Percentiles rank a stretch among this genome's conserved stretches.
Conservation (phyloP, 345 rosid species). For the Populus davidiana region DNA sequence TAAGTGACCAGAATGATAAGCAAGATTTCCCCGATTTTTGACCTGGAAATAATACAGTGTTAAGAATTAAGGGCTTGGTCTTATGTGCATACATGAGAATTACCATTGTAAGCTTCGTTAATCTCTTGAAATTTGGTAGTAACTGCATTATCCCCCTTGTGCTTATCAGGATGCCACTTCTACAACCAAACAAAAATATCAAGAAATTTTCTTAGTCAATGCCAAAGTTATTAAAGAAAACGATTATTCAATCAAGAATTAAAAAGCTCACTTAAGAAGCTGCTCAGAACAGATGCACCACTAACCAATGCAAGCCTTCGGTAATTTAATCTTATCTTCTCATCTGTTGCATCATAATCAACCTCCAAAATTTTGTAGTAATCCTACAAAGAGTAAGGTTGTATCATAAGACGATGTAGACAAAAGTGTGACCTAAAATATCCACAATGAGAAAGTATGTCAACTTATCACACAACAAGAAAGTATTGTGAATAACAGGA, state of each 20-base stretch:
- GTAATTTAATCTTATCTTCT: slow-evolving; percentile 64
- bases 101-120: slow-evolving; percentile 75
- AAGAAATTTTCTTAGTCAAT: slow-evolving; percentile 12
- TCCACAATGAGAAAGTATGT: background rate
- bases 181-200: slow-evolving; percentile 22
- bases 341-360: slow-evolving; percentile 84
- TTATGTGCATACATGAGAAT: slow-evolving; percentile 1
- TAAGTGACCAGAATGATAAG: background rate
- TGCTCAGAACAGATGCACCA: slow-evolving; percentile 20
- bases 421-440: background rate
- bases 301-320: slow-evolving; percentile 82
- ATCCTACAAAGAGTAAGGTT: slow-evolving; percentile 44
- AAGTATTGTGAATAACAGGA: background rate
- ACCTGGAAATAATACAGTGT: background rate
- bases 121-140: slow-evolving; percentile 77
- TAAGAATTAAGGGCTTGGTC: background rate
- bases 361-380: slow-evolving; percentile 73
- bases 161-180: slow-evolving; percentile 94
- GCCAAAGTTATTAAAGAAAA: slow-evolving; percentile 2
- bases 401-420: slow-evolving; percentile 8
- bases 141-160: slow-evolving; percentile 62
- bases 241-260: slow-evolving; percentile 11
- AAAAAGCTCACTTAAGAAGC: slow-evolving; percentile 25
- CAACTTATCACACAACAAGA: background rate
- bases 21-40: background rate